Base-by-base conservation (phyloP, 140 eudicot genomes). In the Cichorium intybus region DNA sequence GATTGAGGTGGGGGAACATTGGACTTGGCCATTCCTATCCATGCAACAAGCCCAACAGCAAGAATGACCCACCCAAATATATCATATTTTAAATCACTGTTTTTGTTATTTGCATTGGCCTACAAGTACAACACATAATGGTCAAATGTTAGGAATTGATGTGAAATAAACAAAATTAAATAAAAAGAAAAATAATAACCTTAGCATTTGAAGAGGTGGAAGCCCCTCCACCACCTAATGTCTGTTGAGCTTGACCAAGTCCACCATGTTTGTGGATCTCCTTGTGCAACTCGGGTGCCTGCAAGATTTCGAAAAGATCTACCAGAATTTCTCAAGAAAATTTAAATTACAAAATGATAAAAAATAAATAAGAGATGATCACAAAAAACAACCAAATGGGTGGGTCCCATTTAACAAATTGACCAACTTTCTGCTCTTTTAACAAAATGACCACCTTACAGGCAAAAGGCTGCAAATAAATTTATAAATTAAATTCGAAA, bases 1-100 rank as follows among this genome's bases (percentile, higher is more conserved):
- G 82, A 53, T 71, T 79, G 79, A 18, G 88, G 66, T 27, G 85
- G 82, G 56, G 85, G 85, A 12, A 75, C 74, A 24, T 71, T 31
- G 48, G 77, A 75, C 56, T 82, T 79, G 48, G 88, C 85, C 82
- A 82, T 66, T 52, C 80, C 85, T 18, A 82, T 41, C 85, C 85
- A 82, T 56, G 80, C 70, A 60, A 82, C 71, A 34, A 82, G 69
- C 33, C 88, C 84, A 24, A 62, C 84, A 29, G 77, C 81, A 48
- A 82, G 84, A 58, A 82, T 82, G 22, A 82, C 57, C 88, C 88
- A 82, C 31, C 88, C 88, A 29, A 64, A 65, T 56, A 82, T 71
- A 66, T 78, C 88, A 24, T 82, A 82, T 71, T 71, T 82, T 9
- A 82, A 69, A 58, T 82, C 88, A 56, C 74, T 75, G 61, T 72